These are phyloP conservation scores for Protostelium mycophagum DNA, from an alignment of 78 protist genomes.

Conservation along the genomic window DNA sequence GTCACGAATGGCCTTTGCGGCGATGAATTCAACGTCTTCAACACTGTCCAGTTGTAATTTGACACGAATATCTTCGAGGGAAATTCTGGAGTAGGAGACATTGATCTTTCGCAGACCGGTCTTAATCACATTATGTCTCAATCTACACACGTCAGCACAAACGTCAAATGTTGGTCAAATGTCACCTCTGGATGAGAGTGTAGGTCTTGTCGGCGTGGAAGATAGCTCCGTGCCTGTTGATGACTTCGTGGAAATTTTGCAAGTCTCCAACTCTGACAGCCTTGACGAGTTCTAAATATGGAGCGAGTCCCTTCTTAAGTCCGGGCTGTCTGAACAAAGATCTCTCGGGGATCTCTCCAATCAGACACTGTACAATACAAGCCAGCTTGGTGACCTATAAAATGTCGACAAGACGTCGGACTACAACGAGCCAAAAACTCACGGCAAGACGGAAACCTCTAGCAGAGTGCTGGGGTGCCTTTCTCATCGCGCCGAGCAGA, in stretches of 20 bases:
- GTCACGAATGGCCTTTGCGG: slow-evolving; percentile 89
- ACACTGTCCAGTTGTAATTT: slow-evolving; percentile 83
- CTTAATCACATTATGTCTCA: slow-evolving; percentile 93
- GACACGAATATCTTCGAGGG: slow-evolving; percentile 68
- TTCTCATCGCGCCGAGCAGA: slow-evolving; percentile 82
- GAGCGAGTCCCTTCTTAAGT: slow-evolving; percentile 62
- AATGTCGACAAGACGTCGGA: neutral
- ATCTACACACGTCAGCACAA: slow-evolving; percentile 12
- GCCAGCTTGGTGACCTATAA: slow-evolving; percentile 64
- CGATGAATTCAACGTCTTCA: slow-evolving; percentile 88
- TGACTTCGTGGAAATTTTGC: slow-evolving; percentile 37
- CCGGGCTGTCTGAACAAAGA: slow-evolving; percentile 60
- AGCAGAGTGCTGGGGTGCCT: slow-evolving; percentile 92
- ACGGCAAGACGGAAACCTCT: slow-evolving; percentile 85
- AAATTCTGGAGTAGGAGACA: slow-evolving; percentile 80
- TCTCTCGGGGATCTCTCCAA: slow-evolving; percentile 95
- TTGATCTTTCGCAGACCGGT: slow-evolving; percentile 86
- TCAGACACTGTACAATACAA: slow-evolving; percentile 83
- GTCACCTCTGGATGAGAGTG: slow-evolving; percentile 69
- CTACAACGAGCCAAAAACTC: too few relatives aligned
- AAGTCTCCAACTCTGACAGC: slow-evolving; percentile 91
- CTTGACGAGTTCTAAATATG: slow-evolving; percentile 83
- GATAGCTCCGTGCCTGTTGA: slow-evolving; percentile 27
- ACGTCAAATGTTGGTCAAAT: neutral
- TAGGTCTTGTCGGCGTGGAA: slow-evolving; percentile 78